A percentile compares a stretch with the other conserved stretches of the same genome.
Evolutionary conservation across 306 rosid species (phyloP).

Genomic region (Mimosa bimucronata): DNA sequence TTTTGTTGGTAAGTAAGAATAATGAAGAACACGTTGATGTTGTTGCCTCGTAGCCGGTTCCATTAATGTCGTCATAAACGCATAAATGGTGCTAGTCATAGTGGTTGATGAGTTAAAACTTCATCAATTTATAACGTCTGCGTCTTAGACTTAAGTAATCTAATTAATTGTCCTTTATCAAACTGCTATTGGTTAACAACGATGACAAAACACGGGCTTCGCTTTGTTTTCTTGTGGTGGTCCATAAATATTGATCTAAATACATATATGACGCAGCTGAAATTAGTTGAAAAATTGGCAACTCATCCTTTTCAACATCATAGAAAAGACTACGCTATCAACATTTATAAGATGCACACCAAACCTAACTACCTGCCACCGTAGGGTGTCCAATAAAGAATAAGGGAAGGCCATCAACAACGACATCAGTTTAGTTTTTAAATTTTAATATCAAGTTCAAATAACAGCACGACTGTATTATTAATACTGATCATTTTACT

Average conservation of each 20-base stretch:
- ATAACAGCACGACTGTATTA: not conserved
- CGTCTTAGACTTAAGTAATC: not conserved
- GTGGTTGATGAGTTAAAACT: not conserved
- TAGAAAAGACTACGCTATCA: not conserved
- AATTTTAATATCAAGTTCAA: slow-evolving; percentile 8
- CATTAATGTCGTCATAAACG: slow-evolving; percentile 6
- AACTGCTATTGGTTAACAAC: not conserved
- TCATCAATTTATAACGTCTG: not conserved
- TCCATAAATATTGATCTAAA: not conserved
- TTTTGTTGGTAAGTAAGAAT: not conserved
- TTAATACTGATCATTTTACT: slow-evolving; percentile 10
- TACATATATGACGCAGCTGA: not conserved
- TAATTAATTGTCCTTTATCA: not conserved
- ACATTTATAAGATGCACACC: not conserved
- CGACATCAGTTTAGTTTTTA: slow-evolving; percentile 1
- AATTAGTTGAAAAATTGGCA: not conserved
- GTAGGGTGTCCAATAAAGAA: not conserved
- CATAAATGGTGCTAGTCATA: not conserved
- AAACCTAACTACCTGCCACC: not conserved
- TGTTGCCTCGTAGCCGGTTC: not conserved
- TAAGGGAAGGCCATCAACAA: slow-evolving; percentile 3
- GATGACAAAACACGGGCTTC: not conserved
- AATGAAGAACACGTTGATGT: not conserved
- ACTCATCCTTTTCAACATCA: not conserved
- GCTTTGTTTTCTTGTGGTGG: not conserved